phyloP scores from a whole-genome alignment of 257 asterid species.

The Echium plantagineum region DNA sequence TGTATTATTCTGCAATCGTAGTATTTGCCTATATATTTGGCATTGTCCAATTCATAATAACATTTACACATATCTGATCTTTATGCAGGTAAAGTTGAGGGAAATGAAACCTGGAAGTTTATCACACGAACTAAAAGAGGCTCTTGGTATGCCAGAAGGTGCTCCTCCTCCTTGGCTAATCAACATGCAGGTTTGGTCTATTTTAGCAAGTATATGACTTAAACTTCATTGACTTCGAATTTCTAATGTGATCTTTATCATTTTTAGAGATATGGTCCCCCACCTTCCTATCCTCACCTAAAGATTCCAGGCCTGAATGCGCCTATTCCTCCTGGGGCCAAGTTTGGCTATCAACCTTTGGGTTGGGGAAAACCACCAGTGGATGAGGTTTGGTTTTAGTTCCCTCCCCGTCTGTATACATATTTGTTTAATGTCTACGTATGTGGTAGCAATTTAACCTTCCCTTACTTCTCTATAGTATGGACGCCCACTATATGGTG shows the following conservation, averaged over 20 bases:
- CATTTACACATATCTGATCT: neutral
- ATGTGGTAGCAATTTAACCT: neutral
- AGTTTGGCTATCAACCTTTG: slow-evolving; percentile 88
- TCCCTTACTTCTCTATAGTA: slow-evolving; percentile 20
- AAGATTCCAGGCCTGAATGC: slow-evolving; percentile 96
- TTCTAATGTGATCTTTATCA: slow-evolving; percentile 2
- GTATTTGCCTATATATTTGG: neutral
- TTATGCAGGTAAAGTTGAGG: slow-evolving; percentile 64
- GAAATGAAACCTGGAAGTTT: slow-evolving; percentile 90
- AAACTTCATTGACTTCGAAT: slow-evolving; percentile 5
- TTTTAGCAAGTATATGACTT: neutral
- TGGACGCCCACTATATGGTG: slow-evolving; percentile 92
- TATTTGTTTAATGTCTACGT: neutral
- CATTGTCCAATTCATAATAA: neutral
- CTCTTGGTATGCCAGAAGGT: slow-evolving; percentile 97
- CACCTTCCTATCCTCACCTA: slow-evolving; percentile 91
- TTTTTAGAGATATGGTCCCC: slow-evolving; percentile 90
- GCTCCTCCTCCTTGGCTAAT: slow-evolving; percentile 99
- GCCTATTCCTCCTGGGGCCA: slow-evolving; percentile 92
- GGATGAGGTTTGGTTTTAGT: slow-evolving; percentile 56
- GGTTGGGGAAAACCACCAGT: slow-evolving; percentile 99
- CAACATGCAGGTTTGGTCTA: slow-evolving; percentile 74
- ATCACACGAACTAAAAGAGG: slow-evolving; percentile 81
- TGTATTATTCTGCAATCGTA: too few species aligned
- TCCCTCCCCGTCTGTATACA: slow-evolving; percentile 1